Percentiles rank a stretch among this genome's conserved stretches.
Conservation (phyloP, 2,329 filamentous ascomycete species). For the Alternaria arbusti region DNA sequence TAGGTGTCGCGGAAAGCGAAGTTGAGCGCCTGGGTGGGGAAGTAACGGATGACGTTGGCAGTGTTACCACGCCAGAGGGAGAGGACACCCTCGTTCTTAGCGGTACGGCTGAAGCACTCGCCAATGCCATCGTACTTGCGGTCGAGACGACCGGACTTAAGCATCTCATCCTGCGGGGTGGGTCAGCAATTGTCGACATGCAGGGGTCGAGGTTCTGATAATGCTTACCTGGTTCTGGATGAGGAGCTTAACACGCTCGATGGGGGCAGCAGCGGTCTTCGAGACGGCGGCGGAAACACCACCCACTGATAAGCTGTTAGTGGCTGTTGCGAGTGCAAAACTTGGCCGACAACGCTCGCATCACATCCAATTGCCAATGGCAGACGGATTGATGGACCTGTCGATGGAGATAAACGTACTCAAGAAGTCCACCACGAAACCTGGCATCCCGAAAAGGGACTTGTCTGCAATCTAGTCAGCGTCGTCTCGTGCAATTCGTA, state of each 20-base stretch:
- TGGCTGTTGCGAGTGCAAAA: constrained; percentile 24
- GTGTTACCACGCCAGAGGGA: constrained; percentile 99
- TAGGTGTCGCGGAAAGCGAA: constrained; percentile 99
- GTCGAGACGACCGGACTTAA: constrained; percentile 97
- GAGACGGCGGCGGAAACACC: constrained; percentile 99
- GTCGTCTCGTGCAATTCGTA: not conserved
- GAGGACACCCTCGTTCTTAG: constrained; percentile 88
- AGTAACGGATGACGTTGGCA: constrained; percentile 99
- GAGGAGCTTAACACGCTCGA: constrained; percentile 99
- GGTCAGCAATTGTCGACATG: constrained; percentile 25
- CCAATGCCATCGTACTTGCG: constrained; percentile 91
- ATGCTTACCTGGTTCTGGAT: constrained; percentile 98
- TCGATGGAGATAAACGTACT: constrained; percentile 70
- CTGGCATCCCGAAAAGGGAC: constrained; percentile 58
- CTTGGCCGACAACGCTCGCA: constrained; percentile 10
- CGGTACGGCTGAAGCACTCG: constrained; percentile 96
- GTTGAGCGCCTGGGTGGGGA: constrained; percentile 99
- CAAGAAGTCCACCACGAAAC: constrained; percentile 98
- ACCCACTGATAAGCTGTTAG: constrained; percentile 74
- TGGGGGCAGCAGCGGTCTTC: constrained; percentile 99
- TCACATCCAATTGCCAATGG: constrained; percentile 31
- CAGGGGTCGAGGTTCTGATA: not conserved
- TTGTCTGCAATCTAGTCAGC: constrained; percentile 5
- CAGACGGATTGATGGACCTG: constrained; percentile 25
- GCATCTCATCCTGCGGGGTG: constrained; percentile 90